These are phyloP conservation scores for Evansstolkia leycettana DNA, from an alignment of 495 filamentous ascomycete genomes.

Conservation along the genomic window DNA sequence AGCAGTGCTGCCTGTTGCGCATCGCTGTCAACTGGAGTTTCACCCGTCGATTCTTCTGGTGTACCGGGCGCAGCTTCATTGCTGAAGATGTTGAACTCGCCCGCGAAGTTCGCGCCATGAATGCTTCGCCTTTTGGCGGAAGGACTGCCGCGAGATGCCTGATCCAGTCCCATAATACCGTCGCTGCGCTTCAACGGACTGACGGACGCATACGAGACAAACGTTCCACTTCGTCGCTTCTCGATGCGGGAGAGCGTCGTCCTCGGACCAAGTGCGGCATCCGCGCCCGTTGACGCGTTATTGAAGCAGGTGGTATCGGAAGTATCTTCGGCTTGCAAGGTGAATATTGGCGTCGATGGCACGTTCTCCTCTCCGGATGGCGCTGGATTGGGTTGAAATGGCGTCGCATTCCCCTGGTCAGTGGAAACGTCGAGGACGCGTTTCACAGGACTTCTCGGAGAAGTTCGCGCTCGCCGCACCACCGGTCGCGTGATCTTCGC, in stretches of 20 bases:
- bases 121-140: constrained; percentile 79
- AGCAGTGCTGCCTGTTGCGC: constrained; percentile 10
- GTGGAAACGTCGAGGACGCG: constrained; percentile 57
- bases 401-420: constrained; percentile 56
- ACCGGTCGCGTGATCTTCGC: constrained; percentile 34
- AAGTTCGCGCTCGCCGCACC: constrained; percentile 45
- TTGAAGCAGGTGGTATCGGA: constrained; percentile 28
- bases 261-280: constrained; percentile 34
- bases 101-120: constrained; percentile 48
- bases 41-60: constrained; percentile 12
- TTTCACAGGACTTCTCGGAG: constrained; percentile 65
- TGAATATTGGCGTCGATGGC: constrained; percentile 17
- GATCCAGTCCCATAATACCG: constrained; percentile 76
- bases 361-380: constrained; percentile 45
- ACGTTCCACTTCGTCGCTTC: constrained; percentile 35
- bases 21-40: constrained; percentile 16
- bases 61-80: constrained; percentile 14
- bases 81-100: constrained; percentile 63
- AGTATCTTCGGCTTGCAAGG: constrained; percentile 28
- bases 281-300: constrained; percentile 31
- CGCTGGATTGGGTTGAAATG: constrained; percentile 22
- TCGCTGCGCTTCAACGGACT: constrained; percentile 92
- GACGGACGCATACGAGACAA: constrained; percentile 43
- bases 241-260: constrained; percentile 32
- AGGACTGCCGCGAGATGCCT: constrained; percentile 63